Conservation (phyloP, 208 protist species). For the Trypanosoma platydactyli region DNA sequence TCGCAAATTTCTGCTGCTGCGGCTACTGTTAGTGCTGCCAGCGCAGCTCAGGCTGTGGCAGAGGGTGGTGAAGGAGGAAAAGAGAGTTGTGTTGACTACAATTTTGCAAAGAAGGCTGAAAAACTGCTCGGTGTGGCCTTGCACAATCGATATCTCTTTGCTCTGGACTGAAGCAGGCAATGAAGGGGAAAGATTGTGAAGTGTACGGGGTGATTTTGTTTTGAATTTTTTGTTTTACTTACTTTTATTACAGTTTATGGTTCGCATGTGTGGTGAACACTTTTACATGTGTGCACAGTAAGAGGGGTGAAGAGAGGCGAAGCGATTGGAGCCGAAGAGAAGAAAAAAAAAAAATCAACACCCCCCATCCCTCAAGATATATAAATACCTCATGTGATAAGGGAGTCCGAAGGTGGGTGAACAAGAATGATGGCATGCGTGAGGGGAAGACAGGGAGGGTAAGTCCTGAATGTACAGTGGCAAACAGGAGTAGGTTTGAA, state of each 20-base stretch:
- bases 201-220: too few species aligned
- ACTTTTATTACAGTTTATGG: too few species aligned
- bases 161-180: slow-evolving; percentile 47
- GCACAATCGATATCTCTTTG: slow-evolving; percentile 91
- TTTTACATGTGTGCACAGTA: too few species aligned
- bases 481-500: too few species aligned
- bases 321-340: too few species aligned
- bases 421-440: neutral
- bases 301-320: too few species aligned
- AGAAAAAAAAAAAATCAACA: neutral
- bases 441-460: neutral
- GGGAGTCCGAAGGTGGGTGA: neutral
- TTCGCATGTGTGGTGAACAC: too few species aligned
- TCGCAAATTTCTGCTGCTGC: neutral
- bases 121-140: slow-evolving; percentile 83
- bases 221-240: too few species aligned
- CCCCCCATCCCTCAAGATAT: too few species aligned
- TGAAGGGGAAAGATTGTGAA: neutral
- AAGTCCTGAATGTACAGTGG: too few species aligned
- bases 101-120: slow-evolving; percentile 76
- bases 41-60: neutral
- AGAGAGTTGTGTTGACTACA: slow-evolving; percentile 60
- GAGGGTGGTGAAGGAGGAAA: slow-evolving; percentile 12
- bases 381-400: neutral
- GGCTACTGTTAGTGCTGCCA: neutral